A percentile compares a stretch with the other conserved stretches of the same genome.
Conservation (phyloP, 2,329 filamentous ascomycete genomes). For the Cladosporium austrohemisphaericum region DNA sequence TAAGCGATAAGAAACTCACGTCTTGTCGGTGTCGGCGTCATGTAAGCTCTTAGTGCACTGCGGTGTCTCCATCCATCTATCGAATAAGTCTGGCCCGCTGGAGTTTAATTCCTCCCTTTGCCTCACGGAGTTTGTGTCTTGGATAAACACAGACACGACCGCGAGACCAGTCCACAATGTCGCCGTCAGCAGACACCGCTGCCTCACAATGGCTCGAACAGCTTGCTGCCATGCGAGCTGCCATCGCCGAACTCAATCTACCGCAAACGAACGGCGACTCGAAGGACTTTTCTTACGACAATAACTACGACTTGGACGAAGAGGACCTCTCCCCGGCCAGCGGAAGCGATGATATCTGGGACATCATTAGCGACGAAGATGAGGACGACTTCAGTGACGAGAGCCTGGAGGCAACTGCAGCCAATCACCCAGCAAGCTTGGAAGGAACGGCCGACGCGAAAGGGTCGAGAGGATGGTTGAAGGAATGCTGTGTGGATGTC, state of each 20-base stretch:
- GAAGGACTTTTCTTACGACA: constrained; percentile 30
- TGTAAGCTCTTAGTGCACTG: constrained; percentile 9
- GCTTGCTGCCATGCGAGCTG: constrained; percentile 78
- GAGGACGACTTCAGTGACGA: constrained; percentile 64
- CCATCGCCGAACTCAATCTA: constrained; percentile 68
- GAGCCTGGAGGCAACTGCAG: constrained; percentile 39
- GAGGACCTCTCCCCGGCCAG: constrained; percentile 60
- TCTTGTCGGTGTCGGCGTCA: too few relatives aligned
- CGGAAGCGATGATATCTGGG: constrained; percentile 82
- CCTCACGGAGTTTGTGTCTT: background rate
- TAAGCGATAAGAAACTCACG: constrained; percentile 9
- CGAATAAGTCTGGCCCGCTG: too few relatives aligned
- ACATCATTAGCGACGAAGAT: constrained; percentile 75
- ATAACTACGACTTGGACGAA: constrained; percentile 54
- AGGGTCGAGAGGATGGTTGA: constrained; percentile 60
- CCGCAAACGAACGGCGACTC: constrained; percentile 45
- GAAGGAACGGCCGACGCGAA: constrained; percentile 36
- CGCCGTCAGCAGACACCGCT: constrained; percentile 37
- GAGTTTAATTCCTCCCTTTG: too few relatives aligned
- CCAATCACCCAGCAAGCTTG: background rate
- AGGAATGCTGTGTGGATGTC: constrained; percentile 63
- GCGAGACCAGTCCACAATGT: constrained; percentile 30
- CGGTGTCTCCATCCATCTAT: background rate
- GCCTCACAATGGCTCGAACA: constrained; percentile 78
- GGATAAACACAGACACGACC: background rate